Evolutionary conservation across 148 eudicot species (phyloP).

Genomic region (Rhododendron molle): DNA sequence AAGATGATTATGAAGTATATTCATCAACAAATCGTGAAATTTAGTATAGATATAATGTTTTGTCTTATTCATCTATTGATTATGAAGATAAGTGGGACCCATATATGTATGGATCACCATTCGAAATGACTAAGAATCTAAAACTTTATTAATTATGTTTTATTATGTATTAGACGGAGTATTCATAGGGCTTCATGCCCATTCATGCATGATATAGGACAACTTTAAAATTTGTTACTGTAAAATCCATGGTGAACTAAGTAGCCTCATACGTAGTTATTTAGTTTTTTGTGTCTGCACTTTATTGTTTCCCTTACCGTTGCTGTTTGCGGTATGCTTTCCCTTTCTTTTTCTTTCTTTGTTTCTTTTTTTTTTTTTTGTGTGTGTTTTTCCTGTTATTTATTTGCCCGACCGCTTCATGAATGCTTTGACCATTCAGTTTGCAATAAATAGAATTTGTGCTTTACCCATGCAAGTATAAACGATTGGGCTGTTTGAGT

Average conservation of each 20-base stretch:
- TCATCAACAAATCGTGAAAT: too few relatives aligned
- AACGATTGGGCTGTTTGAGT: neutral
- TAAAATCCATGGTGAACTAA: neutral
- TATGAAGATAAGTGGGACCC: too few relatives aligned
- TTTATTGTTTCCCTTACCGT: neutral
- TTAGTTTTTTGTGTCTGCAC: neutral
- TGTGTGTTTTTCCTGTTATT: neutral
- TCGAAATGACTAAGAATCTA: too few relatives aligned
- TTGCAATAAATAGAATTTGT: neutral
- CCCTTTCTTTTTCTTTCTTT: neutral
- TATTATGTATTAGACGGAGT: too few relatives aligned
- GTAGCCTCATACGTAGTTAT: neutral
- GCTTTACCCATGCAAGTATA: neutral
- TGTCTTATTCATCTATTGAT: too few relatives aligned
- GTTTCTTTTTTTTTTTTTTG: too few relatives aligned
- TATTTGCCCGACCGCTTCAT: neutral
- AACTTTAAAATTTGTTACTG: neutral
- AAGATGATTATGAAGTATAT: too few relatives aligned
- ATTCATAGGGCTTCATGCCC: neutral
- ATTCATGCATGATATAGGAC: neutral
- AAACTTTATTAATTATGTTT: too few relatives aligned
- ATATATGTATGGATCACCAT: too few relatives aligned
- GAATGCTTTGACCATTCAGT: neutral
- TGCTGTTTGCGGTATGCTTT: neutral
- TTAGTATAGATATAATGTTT: too few relatives aligned